Base-by-base conservation (phyloP, 169 alveolate genomes). In the Cryptosporidium sp. region DNA sequence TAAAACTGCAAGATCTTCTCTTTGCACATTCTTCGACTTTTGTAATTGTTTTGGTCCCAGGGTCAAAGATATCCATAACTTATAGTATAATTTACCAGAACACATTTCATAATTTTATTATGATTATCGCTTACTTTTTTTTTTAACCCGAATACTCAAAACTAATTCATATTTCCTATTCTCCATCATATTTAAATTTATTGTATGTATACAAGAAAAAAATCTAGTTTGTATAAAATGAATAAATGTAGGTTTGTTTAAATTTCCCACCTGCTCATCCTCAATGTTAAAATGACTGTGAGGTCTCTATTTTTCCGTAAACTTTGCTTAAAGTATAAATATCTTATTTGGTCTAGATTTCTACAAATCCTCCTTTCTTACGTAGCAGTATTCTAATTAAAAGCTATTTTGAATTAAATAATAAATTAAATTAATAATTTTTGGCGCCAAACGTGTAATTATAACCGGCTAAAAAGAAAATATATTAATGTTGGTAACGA, bases 41-140 rank as follows among this genome's bases (percentile, higher is more conserved):
- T 80, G 89, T 62, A 62, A 59, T 62, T 80, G 89, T 29, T 62
- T 80, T 59, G 89, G 89, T 6, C 75, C 59, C 29, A 80, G 89
- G 62, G 67, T 80, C 29, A 80, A 80, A 39, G 67, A 80, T 41
- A 31, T 62, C 29, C 35, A 50, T 21, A 10, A 73, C 29, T 35
- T 73, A 52, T 55, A 55, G 23, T 55, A 55, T 55, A n/a, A 10
- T 23, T 12, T 2, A 14, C 55, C 0, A 14, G 31, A 35, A 65
- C 31, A 65, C 31, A 55, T n/a, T 55, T 16, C 14, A 45, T 45
- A 55, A 12, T 16, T 55, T 55, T 55, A 8, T 55, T 26, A 55
- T 10, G 18, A 55, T 7, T 12, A 55, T 55, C 23, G 0, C 8
- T 55, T 23, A 0, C 8, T 26, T 55, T 55, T 55, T 26, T 21